phyloP scores from a whole-genome alignment of 305 asterid genomes.

The Fraxinus albicans region DNA sequence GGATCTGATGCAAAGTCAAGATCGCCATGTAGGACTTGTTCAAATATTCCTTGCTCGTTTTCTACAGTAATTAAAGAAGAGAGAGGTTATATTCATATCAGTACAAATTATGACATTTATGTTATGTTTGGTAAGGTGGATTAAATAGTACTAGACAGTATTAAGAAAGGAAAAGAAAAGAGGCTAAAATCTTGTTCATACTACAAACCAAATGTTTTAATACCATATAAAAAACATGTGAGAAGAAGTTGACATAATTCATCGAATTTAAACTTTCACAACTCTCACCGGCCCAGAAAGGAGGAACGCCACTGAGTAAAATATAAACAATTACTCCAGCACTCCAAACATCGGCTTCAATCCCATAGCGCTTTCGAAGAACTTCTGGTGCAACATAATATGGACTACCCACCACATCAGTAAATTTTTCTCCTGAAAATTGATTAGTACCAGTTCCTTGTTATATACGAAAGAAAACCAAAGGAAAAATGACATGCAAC shows the following conservation, averaged over 20 bases:
- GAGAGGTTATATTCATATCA: neutral
- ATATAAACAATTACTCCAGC: constrained; percentile 80
- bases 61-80: constrained; percentile 33
- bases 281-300: constrained; percentile 75
- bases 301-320: constrained; percentile 80
- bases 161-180: neutral
- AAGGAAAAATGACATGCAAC: neutral
- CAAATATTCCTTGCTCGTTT: constrained; percentile 68
- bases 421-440: constrained; percentile 58
- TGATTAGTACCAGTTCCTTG: neutral
- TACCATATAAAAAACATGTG: neutral
- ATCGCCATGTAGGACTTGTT: constrained; percentile 69
- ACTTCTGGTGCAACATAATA: constrained; percentile 84
- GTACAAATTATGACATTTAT: neutral
- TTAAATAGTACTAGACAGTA: neutral
- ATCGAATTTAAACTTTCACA: neutral
- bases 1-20: constrained; percentile 71
- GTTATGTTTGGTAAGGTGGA: neutral
- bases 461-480: neutral
- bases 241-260: neutral
- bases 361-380: constrained; percentile 67
- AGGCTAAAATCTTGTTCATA: neutral
- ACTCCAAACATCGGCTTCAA: constrained; percentile 80
- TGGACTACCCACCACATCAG: constrained; percentile 78
- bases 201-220: neutral